Evolutionary conservation across 176 grass and related monocot genomes (phyloP).

Genomic region (Thalia dealbata): DNA sequence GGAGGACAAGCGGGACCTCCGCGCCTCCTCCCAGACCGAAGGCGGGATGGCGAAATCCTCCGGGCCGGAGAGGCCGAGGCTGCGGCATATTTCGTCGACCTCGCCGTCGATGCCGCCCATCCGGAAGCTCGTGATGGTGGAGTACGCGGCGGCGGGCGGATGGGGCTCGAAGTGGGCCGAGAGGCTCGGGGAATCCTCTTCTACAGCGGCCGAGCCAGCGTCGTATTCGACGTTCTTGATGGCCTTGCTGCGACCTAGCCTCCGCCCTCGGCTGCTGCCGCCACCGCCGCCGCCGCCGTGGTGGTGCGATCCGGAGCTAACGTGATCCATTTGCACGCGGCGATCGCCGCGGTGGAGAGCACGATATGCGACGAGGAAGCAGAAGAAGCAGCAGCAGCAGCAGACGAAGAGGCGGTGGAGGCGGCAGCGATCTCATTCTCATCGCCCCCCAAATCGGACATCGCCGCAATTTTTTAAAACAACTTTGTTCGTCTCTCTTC

Average conservation of each 20-base stretch:
- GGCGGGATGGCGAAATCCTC: constrained; percentile 8
- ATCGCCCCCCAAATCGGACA: background rate
- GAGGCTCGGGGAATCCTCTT: background rate
- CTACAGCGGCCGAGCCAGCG: background rate
- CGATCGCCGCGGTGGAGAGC: too few species aligned
- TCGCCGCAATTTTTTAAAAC: background rate
- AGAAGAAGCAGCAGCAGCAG: too few species aligned
- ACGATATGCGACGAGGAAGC: background rate
- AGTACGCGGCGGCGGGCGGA: background rate
- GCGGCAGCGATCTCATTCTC: background rate
- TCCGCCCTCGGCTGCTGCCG: background rate
- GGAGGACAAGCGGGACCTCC: background rate
- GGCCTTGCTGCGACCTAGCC: constrained; percentile 2
- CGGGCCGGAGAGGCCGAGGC: constrained; percentile 2
- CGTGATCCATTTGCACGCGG: background rate
- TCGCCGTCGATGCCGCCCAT: constrained; percentile 3
- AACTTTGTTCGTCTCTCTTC: background rate
- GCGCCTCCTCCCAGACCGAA: constrained; percentile 8
- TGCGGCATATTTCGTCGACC: constrained; percentile 3
- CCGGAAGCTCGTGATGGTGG: background rate
- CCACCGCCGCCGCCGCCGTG: background rate
- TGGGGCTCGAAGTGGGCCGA: background rate
- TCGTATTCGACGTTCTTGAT: constrained; percentile 9
- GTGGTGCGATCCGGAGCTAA: background rate
- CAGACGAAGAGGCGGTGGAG: too few species aligned